These are phyloP conservation scores for Lentinula novae-zelandiae DNA, from an alignment of 1,284 basidiomycete species.

Conservation along the genomic window DNA sequence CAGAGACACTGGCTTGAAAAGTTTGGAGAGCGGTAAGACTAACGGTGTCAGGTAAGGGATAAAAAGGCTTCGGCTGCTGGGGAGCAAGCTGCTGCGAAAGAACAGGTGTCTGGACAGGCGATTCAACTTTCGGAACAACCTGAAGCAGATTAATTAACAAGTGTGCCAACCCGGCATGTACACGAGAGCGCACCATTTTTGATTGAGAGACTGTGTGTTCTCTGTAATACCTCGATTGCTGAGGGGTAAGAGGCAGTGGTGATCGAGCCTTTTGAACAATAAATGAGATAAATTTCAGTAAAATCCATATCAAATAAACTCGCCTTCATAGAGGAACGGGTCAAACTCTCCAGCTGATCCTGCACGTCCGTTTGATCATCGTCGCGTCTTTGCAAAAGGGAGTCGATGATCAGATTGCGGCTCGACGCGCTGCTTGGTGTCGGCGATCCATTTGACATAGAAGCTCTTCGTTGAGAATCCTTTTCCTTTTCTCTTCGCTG, in stretches of 20 bases:
- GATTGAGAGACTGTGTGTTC: slow-evolving; percentile 46
- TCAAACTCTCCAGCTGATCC: slow-evolving; percentile 8
- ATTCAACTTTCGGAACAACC: slow-evolving; percentile 32
- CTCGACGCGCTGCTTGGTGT: slow-evolving; percentile 45
- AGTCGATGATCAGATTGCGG: slow-evolving; percentile 35
- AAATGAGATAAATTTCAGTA: slow-evolving; percentile 5
- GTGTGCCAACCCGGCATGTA: background rate
- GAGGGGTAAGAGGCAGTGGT: slow-evolving; percentile 45
- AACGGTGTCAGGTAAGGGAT: background rate
- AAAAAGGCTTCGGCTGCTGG: slow-evolving; percentile 10
- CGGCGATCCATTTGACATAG: slow-evolving; percentile 39
- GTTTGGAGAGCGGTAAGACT: slow-evolving; percentile 8
- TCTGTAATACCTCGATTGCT: slow-evolving; percentile 54
- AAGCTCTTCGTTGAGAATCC: slow-evolving; percentile 30
- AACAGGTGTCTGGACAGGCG: slow-evolving; percentile 30
- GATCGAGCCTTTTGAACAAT: slow-evolving; percentile 6
- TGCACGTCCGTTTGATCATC: slow-evolving; percentile 28
- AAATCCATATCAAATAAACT: slow-evolving; percentile 25
- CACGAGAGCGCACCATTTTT: slow-evolving; percentile 25
- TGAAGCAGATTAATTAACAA: slow-evolving; percentile 18
- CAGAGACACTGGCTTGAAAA: slow-evolving; percentile 2
- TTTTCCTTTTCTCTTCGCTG: slow-evolving; percentile 39
- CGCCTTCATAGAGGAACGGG: slow-evolving; percentile 25
- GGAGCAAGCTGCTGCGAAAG: slow-evolving; percentile 9
- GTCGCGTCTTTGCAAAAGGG: slow-evolving; percentile 55